These are phyloP conservation scores for Ottelia alismoides DNA, from an alignment of 106 monocot species.

Conservation along the genomic window DNA sequence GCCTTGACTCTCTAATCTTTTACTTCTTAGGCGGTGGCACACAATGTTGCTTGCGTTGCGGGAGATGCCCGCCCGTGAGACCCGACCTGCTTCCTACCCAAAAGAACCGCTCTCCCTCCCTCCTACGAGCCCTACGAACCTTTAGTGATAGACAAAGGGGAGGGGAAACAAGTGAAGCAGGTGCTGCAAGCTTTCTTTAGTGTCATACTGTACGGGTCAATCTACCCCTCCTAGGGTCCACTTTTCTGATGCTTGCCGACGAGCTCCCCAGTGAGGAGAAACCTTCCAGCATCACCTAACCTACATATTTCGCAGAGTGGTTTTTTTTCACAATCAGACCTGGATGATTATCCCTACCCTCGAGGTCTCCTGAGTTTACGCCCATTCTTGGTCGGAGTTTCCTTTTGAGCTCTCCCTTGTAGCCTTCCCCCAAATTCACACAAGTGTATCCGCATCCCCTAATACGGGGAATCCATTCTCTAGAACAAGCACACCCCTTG, in stretches of 20 bases:
- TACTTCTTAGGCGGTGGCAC: constrained; percentile 1
- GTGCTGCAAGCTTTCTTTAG: not conserved
- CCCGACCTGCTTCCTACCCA: not conserved
- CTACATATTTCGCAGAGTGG: not conserved
- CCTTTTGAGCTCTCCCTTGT: not conserved
- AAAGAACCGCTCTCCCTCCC: not conserved
- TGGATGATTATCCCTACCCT: not conserved
- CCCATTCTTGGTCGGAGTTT: not conserved
- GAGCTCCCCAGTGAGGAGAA: not conserved
- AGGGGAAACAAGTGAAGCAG: not conserved
- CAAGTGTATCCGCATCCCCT: constrained; percentile 3
- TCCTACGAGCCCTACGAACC: not conserved
- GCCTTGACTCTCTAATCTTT: constrained; percentile 13
- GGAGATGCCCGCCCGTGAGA: constrained; percentile 6
- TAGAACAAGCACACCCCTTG: constrained; percentile 2
- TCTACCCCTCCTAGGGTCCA: not conserved
- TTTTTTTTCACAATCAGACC: not conserved
- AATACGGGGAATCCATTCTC: not conserved
- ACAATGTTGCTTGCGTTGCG: constrained; percentile 6
- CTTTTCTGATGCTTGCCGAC: not conserved
- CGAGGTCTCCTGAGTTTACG: not conserved
- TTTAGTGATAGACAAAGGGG: not conserved
- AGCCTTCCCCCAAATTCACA: not conserved
- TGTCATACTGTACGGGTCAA: not conserved
- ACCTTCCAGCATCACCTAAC: not conserved